A percentile compares a stretch with the other conserved stretches of the same genome.
Conservation (phyloP, 129 eudicot genomes). For the Helianthus tuberosus region DNA sequence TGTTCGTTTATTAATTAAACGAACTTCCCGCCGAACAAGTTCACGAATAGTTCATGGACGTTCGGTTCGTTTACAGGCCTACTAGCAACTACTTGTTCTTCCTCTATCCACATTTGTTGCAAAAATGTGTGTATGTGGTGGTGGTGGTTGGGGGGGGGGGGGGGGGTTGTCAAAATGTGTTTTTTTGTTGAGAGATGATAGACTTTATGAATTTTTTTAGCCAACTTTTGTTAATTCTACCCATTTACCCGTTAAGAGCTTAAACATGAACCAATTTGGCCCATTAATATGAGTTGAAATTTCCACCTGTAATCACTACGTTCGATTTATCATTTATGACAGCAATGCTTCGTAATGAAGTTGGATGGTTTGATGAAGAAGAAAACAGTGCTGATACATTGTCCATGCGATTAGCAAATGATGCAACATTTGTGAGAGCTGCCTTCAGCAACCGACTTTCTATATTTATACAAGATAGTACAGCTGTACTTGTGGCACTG, state of each 20-base stretch:
- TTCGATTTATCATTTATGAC: conserved; percentile 20
- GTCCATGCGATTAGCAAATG: conserved; percentile 97
- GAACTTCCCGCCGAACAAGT: too few species aligned
- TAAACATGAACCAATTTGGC: not conserved
- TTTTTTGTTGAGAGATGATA: not conserved
- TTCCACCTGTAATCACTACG: not conserved
- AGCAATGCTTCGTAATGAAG: conserved; percentile 98
- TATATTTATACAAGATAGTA: conserved; percentile 87
- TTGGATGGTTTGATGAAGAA: conserved; percentile 99
- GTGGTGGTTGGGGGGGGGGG: not conserved
- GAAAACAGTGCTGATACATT: conserved; percentile 92
- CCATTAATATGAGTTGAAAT: not conserved
- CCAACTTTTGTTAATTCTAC: not conserved
- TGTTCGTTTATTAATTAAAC: too few species aligned
- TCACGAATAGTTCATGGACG: too few species aligned
- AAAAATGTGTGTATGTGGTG: not conserved
- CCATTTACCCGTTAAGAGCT: not conserved
- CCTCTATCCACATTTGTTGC: conserved; percentile 3
- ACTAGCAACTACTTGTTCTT: conserved; percentile 4
- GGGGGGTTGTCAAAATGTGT: not conserved
- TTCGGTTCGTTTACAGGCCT: too few species aligned
- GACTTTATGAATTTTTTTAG: not conserved
- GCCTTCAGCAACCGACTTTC: conserved; percentile 95
- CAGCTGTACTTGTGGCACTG: conserved; percentile 79
- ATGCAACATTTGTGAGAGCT: conserved; percentile 98